Evolutionary conservation across 2,329 filamentous ascomycete species (phyloP).

Genomic region (Colletotrichum sidae): DNA sequence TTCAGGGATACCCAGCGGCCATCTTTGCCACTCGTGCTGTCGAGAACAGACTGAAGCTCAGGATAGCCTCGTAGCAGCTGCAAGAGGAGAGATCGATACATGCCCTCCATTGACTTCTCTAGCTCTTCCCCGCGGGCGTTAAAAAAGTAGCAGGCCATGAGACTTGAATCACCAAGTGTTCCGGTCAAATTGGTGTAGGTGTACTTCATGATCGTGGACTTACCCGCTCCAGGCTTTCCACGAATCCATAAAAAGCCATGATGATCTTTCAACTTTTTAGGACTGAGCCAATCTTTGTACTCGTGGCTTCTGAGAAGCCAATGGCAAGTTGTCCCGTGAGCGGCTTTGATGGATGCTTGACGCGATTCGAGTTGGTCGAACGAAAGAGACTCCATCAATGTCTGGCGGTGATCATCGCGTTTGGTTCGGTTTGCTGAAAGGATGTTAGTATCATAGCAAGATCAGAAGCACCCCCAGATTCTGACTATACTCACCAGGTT

Average conservation of each 20-base stretch:
- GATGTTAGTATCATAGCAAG: neutral
- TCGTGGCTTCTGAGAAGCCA: slow-evolving; percentile 36
- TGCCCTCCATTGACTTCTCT: slow-evolving; percentile 21
- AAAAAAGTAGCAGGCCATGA: slow-evolving; percentile 30
- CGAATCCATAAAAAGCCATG: slow-evolving; percentile 18
- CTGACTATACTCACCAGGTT: neutral
- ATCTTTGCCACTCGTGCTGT: neutral
- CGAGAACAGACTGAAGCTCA: neutral
- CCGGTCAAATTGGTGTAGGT: neutral
- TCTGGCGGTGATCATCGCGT: neutral
- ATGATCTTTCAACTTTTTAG: rapidly evolving
- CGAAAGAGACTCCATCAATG: slow-evolving; percentile 26
- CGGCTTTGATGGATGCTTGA: slow-evolving; percentile 22
- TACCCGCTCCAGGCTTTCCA: slow-evolving; percentile 19
- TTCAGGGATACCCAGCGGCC: neutral
- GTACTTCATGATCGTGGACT: slow-evolving; percentile 25
- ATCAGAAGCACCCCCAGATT: neutral
- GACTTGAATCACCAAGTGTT: slow-evolving; percentile 27
- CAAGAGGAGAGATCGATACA: slow-evolving; percentile 28
- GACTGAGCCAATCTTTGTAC: slow-evolving; percentile 35
- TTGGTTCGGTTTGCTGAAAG: neutral
- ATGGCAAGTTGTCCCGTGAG: slow-evolving; percentile 37
- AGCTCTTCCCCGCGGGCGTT: slow-evolving; percentile 25
- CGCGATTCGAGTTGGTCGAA: slow-evolving; percentile 38
- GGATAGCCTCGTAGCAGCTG: slow-evolving; percentile 14